phyloP scores from a whole-genome alignment of 805 yeast species.

The Tetrapisispora namnaoensis region DNA sequence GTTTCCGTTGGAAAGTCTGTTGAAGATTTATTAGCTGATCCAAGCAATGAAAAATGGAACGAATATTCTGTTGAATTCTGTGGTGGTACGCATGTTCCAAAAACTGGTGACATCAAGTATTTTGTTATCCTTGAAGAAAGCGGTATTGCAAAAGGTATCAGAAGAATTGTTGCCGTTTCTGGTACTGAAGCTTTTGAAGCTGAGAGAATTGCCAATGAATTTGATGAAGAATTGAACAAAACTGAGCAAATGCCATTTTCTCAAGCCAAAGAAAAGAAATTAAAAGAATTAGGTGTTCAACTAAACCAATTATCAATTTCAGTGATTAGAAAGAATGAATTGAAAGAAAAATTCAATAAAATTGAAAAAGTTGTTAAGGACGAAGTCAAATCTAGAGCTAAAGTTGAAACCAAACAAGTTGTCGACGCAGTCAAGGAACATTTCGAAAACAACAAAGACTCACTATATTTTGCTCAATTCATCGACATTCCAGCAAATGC shows the following conservation, averaged over 20 bases:
- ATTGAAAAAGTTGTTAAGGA: slow-evolving; percentile 84
- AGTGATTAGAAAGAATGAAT: slow-evolving; percentile 64
- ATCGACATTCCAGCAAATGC: slow-evolving; percentile 72
- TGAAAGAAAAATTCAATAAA: slow-evolving; percentile 63
- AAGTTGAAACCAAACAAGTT: slow-evolving; percentile 76
- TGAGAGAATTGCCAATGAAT: slow-evolving; percentile 73
- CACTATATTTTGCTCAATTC: slow-evolving; percentile 55
- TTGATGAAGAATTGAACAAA: slow-evolving; percentile 47
- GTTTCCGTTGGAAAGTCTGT: slow-evolving; percentile 91
- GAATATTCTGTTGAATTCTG: slow-evolving; percentile 86
- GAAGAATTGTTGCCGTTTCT: slow-evolving; percentile 96
- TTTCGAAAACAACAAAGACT: slow-evolving; percentile 44
- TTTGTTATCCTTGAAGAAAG: slow-evolving; percentile 86
- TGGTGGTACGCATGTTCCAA: slow-evolving; percentile 96
- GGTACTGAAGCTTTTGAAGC: slow-evolving; percentile 87
- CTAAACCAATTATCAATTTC: slow-evolving; percentile 78
- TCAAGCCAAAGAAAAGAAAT: slow-evolving; percentile 64
- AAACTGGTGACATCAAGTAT: slow-evolving; percentile 88
- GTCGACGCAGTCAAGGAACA: slow-evolving; percentile 65
- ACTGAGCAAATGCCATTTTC: slow-evolving; percentile 62
- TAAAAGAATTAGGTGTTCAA: slow-evolving; percentile 76
- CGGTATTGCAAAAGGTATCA: slow-evolving; percentile 97
- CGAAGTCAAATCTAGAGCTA: slow-evolving; percentile 77
- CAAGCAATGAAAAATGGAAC: slow-evolving; percentile 66
- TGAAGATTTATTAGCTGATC: slow-evolving; percentile 64